phyloP scores from a whole-genome alignment of 169 alveolate genomes.

The Eimeria maxima region DNA sequence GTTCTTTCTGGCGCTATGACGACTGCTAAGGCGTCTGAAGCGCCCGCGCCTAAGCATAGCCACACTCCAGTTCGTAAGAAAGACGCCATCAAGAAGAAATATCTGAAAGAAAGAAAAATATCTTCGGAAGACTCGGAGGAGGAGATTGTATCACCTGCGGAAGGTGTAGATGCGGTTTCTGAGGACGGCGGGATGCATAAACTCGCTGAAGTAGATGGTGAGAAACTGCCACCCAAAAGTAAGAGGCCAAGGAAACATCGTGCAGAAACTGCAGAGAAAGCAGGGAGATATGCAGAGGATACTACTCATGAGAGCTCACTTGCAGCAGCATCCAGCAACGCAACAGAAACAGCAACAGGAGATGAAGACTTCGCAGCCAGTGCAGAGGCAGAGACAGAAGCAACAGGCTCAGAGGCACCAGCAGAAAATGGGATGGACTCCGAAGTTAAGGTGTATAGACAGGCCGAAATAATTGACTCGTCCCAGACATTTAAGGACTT shows the following conservation, averaged over 20 bases:
- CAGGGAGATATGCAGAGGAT: neutral
- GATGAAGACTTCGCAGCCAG: neutral
- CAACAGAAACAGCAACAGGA: conserved; percentile 44
- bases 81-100: neutral
- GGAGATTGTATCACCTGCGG: neutral
- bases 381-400: neutral
- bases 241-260: neutral
- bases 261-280: neutral
- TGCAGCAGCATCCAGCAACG: neutral
- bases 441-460: conserved; percentile 1
- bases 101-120: neutral
- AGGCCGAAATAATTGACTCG: conserved; percentile 59
- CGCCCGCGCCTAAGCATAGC: neutral
- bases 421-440: conserved; percentile 11
- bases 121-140: neutral
- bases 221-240: neutral
- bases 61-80: neutral
- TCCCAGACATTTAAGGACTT: conserved; percentile 74
- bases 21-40: neutral
- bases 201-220: neutral
- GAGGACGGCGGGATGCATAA: neutral
- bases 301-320: neutral
- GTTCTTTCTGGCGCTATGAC: neutral
- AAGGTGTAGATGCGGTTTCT: neutral
- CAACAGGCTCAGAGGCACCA: neutral